These are phyloP conservation scores for Aureobasidium sp. DNA, from an alignment of 2,329 filamentous ascomycete genomes.

Conservation along the genomic window DNA sequence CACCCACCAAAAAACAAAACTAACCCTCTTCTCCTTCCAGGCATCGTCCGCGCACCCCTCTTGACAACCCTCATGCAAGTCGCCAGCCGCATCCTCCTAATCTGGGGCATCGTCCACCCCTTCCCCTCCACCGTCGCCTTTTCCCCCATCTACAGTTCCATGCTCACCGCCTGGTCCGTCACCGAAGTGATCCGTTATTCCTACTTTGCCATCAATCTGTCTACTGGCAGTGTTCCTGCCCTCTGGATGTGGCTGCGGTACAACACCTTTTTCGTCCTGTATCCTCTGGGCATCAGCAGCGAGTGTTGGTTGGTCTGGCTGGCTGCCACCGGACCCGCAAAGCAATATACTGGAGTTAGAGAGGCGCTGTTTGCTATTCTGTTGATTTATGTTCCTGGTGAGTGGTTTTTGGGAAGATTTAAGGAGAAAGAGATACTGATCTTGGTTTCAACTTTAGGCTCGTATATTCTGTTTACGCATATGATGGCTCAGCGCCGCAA, in stretches of 20 bases:
- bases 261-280: slow-evolving; percentile 88
- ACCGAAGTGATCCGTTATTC: slow-evolving; percentile 92
- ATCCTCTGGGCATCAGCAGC: slow-evolving; percentile 83
- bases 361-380: slow-evolving; percentile 45
- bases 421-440: background rate
- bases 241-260: slow-evolving; percentile 71
- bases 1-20: background rate
- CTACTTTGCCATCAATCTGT: slow-evolving; percentile 75
- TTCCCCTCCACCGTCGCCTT: slow-evolving; percentile 59
- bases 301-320: slow-evolving; percentile 60
- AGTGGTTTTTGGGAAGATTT: slow-evolving; percentile 30
- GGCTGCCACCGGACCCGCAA: background rate
- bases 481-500: slow-evolving; percentile 89
- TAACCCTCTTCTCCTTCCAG: slow-evolving; percentile 35
- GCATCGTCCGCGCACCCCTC: slow-evolving; percentile 78
- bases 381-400: slow-evolving; percentile 73
- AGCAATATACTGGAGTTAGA: background rate
- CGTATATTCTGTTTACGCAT: slow-evolving; percentile 83
- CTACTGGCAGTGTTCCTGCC: slow-evolving; percentile 48
- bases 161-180: slow-evolving; percentile 80
- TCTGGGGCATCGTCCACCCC: slow-evolving; percentile 73
- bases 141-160: slow-evolving; percentile 60
- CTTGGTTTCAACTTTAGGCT: slow-evolving; percentile 40
- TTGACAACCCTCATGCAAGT: slow-evolving; percentile 88
- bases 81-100: slow-evolving; percentile 74